Evolutionary conservation across 805 yeast genomes (phyloP), one percentile per base, ranked within the genome.

Genomic region (Ogataea henricii): DNA sequence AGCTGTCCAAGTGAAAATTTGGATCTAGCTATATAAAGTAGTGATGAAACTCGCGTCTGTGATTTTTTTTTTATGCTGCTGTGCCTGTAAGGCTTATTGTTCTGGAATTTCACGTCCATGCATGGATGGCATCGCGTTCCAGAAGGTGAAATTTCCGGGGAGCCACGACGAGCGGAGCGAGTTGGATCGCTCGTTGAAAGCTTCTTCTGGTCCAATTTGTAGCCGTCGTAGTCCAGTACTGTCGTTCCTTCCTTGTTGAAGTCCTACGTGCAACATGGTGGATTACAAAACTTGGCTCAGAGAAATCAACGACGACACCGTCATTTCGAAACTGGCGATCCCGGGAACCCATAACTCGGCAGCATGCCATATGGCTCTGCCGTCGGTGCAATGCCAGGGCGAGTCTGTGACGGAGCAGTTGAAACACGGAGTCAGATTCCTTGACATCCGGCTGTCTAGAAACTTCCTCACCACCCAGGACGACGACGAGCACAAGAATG

Each of bases 311-410:
- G 87, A 83, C 59, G 70, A 80, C 62, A 68, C 76, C 17, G 59
- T 59, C 34, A 51, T 87, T 29, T 72, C 85, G 3, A 68, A 74
- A 47, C 71, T 87, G 44, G 71, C 91, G 0, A 71, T 87, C 43
- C 90, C 92, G 8, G 94, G 94, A n/a, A 86, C 92, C n/a, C 94
- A 87, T 68, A 86, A 87, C 62, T 76, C 88, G 35, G 89, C 86
- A 12, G 92, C 92, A 5, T 81, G 78, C 56, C 83, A 83, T 62
- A 51, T 77, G 6, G 85, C 91, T 2, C 67, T 85, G 39, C 92
- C 92, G 23, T 80, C 89, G 0, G 91, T 87, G 25, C 85, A 82
- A 61, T 87, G 94, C 63, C 94, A 87, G 64, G 85, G 81, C 14
- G 78, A 72, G 6, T 65, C 80, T 1, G 72, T 87, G 42, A 65